Percentiles rank a stretch among this genome's conserved stretches.
phyloP scores from a whole-genome alignment of 768 basidiomycete genomes.

The Pleurotus cornucopiae region DNA sequence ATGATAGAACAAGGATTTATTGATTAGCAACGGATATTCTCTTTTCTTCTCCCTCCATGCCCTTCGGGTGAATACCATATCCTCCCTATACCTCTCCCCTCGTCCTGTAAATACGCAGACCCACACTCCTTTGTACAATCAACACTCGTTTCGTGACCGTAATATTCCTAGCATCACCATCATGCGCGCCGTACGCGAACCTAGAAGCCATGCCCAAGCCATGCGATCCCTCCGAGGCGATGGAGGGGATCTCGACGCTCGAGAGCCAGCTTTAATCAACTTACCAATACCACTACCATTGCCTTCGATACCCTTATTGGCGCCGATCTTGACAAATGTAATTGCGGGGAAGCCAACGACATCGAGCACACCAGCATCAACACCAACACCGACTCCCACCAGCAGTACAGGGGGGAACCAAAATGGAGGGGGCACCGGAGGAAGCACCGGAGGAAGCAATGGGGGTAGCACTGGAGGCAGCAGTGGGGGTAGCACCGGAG shows the following conservation, averaged over 20 bases:
- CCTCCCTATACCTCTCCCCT: neutral
- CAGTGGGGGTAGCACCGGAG: constrained; percentile 5
- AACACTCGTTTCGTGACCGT: neutral
- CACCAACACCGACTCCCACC: constrained; percentile 5
- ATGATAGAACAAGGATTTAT: constrained; percentile 8
- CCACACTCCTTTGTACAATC: constrained; percentile 6
- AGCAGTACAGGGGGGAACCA: constrained; percentile 12
- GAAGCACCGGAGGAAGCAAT: constrained; percentile 1
- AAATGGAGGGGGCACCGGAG: constrained; percentile 7
- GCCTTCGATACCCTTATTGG: constrained; percentile 36
- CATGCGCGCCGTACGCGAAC: neutral
- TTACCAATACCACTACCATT: constrained; percentile 26
- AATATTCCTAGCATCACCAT: neutral
- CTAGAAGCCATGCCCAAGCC: constrained; percentile 5
- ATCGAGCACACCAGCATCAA: constrained; percentile 1
- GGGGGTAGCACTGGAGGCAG: constrained; percentile 4
- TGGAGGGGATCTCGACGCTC: constrained; percentile 22
- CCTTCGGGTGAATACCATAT: neutral
- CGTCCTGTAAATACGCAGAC: neutral
- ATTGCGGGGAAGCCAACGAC: constrained; percentile 18
- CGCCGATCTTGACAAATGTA: constrained; percentile 30
- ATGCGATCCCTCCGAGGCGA: constrained; percentile 7
- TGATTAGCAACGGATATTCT: neutral
- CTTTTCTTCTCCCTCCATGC: constrained; percentile 1
- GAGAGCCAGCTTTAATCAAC: constrained; percentile 34